Evolutionary conservation across 2,329 filamentous ascomycete genomes (phyloP), one percentile per base, ranked within the genome.

Genomic region (Stagonosporopsis chrysanthemi): DNA sequence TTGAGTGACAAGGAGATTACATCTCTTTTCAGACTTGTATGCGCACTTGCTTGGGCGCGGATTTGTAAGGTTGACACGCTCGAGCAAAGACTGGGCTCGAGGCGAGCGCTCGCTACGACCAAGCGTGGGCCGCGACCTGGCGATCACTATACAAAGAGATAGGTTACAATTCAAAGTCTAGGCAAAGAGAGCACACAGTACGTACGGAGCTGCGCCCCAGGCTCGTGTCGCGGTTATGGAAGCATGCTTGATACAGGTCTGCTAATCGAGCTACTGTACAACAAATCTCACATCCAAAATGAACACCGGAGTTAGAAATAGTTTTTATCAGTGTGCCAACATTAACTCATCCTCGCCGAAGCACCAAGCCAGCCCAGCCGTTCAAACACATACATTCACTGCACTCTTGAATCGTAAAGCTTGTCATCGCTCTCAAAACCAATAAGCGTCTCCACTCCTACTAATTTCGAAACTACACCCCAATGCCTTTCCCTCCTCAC

Each of bases 391-490:
- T 5, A n/a, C 4, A n/a, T 7, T 15, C 31, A 8, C n/a, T 33
- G 31, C 31, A n/a, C 4, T 5, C 31, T 33, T 33, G 31, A 33
- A 15, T 15, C 8, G 31, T 33, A n/a, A 14, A n/a, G 14, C 4
- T 33, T n/a, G 15, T 33, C 14, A 33, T 24, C 23, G 8, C 17
- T 28, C 19, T 48, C 28, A 82, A 64, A 83, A 81, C 75, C 73
- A 80, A 73, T 82, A 83, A 62, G 75, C 78, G 75, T 89, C 85
- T 3, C 91, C 91, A 46, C 83, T 80, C 64, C 81, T 80, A 12
- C 90, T 89, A 43, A 96, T 81, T 31, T 90, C 79, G 76, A 96
- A 97, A 64, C 90, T 86, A 73, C 91, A 96, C 0, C 93, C 94
- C 44, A 97, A 75, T 42, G 84, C 83, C 8, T 80, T 83, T 12